Percentiles rank a stretch among this genome's conserved stretches.
phyloP scores from a whole-genome alignment of 352 stramenopile genomes.

The Stephanocyclus meneghinianus region DNA sequence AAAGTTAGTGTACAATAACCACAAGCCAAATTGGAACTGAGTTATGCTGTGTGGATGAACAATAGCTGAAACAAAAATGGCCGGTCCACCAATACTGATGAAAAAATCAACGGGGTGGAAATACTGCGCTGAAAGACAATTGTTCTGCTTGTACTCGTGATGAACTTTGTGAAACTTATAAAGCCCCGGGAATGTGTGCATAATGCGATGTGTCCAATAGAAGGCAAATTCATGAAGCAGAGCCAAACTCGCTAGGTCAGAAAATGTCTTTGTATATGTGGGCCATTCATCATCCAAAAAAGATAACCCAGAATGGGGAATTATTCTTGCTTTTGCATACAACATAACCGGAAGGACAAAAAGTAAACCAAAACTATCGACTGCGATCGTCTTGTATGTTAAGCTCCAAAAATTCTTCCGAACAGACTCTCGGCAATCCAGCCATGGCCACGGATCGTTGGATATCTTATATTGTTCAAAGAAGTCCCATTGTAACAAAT shows the following conservation, averaged over 20 bases:
- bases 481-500: conserved; percentile 34
- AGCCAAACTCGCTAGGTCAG: conserved; percentile 10
- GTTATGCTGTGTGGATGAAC: conserved; percentile 33
- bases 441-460: conserved; percentile 41
- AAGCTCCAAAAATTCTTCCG: conserved; percentile 31
- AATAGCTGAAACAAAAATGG: conserved; percentile 14
- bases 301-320: conserved; percentile 14
- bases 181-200: conserved; percentile 33
- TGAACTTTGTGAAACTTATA: conserved; percentile 52
- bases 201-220: conserved; percentile 36
- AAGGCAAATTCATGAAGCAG: conserved; percentile 51
- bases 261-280: conserved; percentile 14
- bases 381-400: conserved; percentile 19
- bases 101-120: conserved; percentile 42
- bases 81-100: conserved; percentile 29
- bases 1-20: conserved; percentile 41
- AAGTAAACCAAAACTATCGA: conserved; percentile 17
- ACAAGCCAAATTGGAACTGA: conserved; percentile 42
- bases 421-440: conserved; percentile 8
- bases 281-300: conserved; percentile 47
- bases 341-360: conserved; percentile 21
- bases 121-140: conserved; percentile 29
- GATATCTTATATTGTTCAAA: conserved; percentile 52
- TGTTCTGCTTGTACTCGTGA: conserved; percentile 53
- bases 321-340: conserved; percentile 24